Percentiles rank a stretch among this genome's conserved stretches.
Conservation (phyloP, 2,329 filamentous ascomycete species). For the Diplodia seriata region DNA sequence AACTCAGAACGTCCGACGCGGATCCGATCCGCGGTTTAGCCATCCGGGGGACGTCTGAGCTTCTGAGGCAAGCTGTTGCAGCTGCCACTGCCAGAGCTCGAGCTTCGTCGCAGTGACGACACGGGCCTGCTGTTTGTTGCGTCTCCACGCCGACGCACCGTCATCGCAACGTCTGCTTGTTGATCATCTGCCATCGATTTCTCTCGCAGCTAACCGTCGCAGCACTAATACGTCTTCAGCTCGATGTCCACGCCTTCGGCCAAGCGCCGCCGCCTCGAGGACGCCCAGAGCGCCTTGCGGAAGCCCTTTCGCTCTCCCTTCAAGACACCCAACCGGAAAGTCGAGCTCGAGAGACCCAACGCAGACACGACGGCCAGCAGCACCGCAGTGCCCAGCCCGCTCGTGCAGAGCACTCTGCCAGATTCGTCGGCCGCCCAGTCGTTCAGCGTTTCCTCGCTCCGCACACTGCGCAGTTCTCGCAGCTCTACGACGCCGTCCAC, state of each 20-base stretch:
- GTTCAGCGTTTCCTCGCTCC: constrained; percentile 41
- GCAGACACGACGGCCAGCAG: constrained; percentile 14
- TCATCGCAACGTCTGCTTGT: constrained; percentile 14
- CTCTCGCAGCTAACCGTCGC: constrained; percentile 20
- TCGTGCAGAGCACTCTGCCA: constrained; percentile 18
- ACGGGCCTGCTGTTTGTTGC: neutral
- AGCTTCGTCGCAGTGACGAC: neutral
- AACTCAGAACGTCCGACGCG: no score
- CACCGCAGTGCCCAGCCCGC: constrained; percentile 26
- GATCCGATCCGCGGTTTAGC: no score
- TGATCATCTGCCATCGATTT: constrained; percentile 9
- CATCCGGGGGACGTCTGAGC: no score
- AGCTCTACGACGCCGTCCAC: constrained; percentile 29
- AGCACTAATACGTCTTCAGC: constrained; percentile 25
- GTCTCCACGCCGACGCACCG: neutral
- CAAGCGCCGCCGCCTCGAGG: constrained; percentile 70
- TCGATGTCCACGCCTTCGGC: constrained; percentile 59
- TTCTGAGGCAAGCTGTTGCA: no score
- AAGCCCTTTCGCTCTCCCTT: constrained; percentile 78
- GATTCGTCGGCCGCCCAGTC: constrained; percentile 5
- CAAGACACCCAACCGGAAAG: constrained; percentile 48
- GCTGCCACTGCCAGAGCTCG: constrained; percentile 1
- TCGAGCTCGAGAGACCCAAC: constrained; percentile 9
- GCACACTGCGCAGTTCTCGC: constrained; percentile 33
- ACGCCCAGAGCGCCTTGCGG: constrained; percentile 64